Evolutionary conservation across 108 stramenopile species (phyloP), one percentile per base, ranked within the genome.

Genomic region (Aureococcus anophagefferens): DNA sequence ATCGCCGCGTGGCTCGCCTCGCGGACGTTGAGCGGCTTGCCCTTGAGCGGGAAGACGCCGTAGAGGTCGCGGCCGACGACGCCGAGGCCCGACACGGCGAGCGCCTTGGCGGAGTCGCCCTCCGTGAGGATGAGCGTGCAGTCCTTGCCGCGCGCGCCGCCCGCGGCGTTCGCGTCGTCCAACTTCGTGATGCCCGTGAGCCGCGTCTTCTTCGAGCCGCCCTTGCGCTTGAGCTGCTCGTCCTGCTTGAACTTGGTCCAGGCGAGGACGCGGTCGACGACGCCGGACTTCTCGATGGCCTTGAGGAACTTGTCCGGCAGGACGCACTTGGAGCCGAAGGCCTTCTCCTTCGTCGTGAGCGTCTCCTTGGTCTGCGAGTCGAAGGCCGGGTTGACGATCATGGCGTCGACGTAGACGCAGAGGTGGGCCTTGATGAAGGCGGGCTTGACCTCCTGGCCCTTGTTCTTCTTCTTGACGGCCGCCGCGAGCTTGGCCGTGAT

Each of bases 281-380:
- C 87, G 25, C 85, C 90, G 68, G 83, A 85, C 81, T 96, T 98
- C 64, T 96, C 96, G 34, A 97, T 75, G 69, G 87, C 65, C 74
- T 94, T 95, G 70, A 95, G 68, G 69, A 94, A 91, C 71, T 84
- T 85, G 21, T 91, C 85, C 5, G 91, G 83, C 15, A 94, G 78
- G n/a, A 84, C 83, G 67, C 83, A 88, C 30, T 79, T 72, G 25
- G 82, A 83, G 14, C 92, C 92, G 70, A 97, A 98, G 15, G 72
- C 64, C 34, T 85, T 74, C 15, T 88, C 80, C 31, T 82, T 81
- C 33, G 91, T 93, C 13, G 96, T 96, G 15, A 99, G 81, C 64
- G 84, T 87, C 76, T 99, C 99, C 83, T 99, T 99, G 35, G 95
- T 98, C 74, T 99, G 98, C 68, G 88, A 90, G 73, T 98, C 96